Evolutionary conservation across 192 early-diverging fungal genomes (phyloP), one percentile per base, ranked within the genome.

Genomic region (Coemansia sp.): DNA sequence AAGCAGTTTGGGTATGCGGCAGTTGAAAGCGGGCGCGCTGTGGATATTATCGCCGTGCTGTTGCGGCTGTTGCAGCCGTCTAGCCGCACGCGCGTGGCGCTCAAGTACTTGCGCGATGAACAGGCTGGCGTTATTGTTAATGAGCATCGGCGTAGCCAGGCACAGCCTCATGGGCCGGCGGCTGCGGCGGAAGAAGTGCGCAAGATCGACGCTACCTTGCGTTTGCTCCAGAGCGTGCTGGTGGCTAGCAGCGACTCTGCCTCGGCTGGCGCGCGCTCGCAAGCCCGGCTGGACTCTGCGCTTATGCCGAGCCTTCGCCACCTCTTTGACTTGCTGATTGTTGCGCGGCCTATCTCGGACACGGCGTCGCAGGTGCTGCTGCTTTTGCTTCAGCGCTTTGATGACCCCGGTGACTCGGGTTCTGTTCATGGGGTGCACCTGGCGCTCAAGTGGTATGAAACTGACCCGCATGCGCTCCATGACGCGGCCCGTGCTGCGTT

Each of bases 1-100:
- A 36, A 72, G 55, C 68, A 63, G 31, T 74, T 82, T 61, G 80
- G 80, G 2, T 77, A 77, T 36, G 80, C 80, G 0, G 72, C 63
- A 0, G 65, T 62, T 2, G 75, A 77, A 38, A 53, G 63, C 32
- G 75, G 80, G 19, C 57, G 61, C 2, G 12, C 19, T 6, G 63
- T 62, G 1, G 68, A 82, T 29, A 63, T 60, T 1, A 44, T 74
- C 1, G 65, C 60, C 2, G 63, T 72, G 4, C 31, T 82, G 11
- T 23, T 82, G 69, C 72, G 58, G 38, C 68, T 69, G 27, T 59
- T 82, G 38, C 66, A 67, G 37, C 71, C 68, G 2, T 67, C 75
- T 14, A 37, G 34, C 3, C 74, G 69, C n/a, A 65, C 72, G 7
- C 68, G 69, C 0, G 17, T 72, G 10, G 72, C 72, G 41, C 46